Evolutionary conservation across 306 rosid genomes (phyloP), one percentile per base, ranked within the genome.

Genomic region (Quercus agrifolia): DNA sequence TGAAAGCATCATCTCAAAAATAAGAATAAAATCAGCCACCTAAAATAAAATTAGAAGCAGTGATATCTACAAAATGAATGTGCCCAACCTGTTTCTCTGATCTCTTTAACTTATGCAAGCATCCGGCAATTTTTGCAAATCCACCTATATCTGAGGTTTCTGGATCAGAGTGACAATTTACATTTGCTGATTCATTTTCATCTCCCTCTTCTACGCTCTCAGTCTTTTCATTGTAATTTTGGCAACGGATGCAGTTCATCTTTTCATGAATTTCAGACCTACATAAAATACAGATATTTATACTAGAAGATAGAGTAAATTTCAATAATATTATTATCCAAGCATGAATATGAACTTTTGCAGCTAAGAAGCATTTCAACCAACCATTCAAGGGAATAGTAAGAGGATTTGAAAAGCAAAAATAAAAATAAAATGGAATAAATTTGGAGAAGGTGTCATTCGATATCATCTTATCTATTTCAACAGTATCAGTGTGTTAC

Each of bases 261-360:
- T 89, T 90, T 83, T 91, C 95, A 85, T 94, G 99, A 79, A 94
- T 93, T 77, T 91, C 99, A 75, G 99, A 94, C 87, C 99, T 94
- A 77, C 59, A 75, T 58, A 70, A 58, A 41, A 77, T 73, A 56
- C 56, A 83, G 49, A 76, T 62, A 30, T 72, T 73, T 73, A 85
- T 35, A 66, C 61, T 14, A 19, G 73, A 76, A 74, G 81, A 62
- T 52, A 18, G 55, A 73, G 38, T 3, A 23, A 49, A 31, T 76
- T 77, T 14, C 64, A 46, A n/a, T 23, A 46, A n/a, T 23, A 56
- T n/a, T 64, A 66, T 56, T 51, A 12, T 14, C 58, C 19, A 5
- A n/a, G n/a, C 28, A 73, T 17, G 33, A 41, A 73, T 6, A 67
- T 35, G 15, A 74, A 35, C 69, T 52, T 14, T 55, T 20, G 31